These are phyloP conservation scores for Bryopsis sp. DNA, from an alignment of 139 green algal species.

Conservation along the genomic window DNA sequence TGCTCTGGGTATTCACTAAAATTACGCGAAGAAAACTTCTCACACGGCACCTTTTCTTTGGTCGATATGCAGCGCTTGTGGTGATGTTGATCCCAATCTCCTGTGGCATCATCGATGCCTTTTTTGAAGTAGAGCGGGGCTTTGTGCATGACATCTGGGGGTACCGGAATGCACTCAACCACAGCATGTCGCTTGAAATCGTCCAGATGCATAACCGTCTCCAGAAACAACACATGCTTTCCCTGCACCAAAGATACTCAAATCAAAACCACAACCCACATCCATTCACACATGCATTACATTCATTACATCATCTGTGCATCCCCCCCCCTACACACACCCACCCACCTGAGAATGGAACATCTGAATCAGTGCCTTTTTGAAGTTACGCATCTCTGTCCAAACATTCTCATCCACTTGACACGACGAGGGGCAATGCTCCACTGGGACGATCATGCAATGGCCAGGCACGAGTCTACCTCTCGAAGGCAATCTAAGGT, in stretches of 20 bases:
- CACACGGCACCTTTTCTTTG: constrained; percentile 65
- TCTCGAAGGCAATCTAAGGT: constrained; percentile 70
- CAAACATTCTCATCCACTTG: constrained; percentile 73
- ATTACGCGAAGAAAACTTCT: no score
- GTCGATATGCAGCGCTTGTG: constrained; percentile 87
- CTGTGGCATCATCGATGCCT: constrained; percentile 79
- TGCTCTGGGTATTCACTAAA: no score
- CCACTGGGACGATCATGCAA: constrained; percentile 66
- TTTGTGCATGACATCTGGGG: constrained; percentile 30
- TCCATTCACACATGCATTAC: background rate
- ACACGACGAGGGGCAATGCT: constrained; percentile 45
- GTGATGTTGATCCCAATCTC: constrained; percentile 88
- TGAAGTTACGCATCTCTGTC: constrained; percentile 97
- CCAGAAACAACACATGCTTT: constrained; percentile 73
- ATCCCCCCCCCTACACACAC: constrained; percentile 7
- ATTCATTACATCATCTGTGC: no score
- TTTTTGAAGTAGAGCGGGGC: constrained; percentile 60
- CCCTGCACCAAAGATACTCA: constrained; percentile 25
- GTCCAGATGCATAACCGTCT: constrained; percentile 67
- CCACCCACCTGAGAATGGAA: constrained; percentile 38
- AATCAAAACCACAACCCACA: background rate
- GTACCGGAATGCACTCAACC: constrained; percentile 78
- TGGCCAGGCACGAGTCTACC: constrained; percentile 70
- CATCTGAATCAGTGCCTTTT: constrained; percentile 94
- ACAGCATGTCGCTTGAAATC: constrained; percentile 52